phyloP scores from a whole-genome alignment of 2,329 filamentous ascomycete genomes.

The Diaporthe sp. region DNA sequence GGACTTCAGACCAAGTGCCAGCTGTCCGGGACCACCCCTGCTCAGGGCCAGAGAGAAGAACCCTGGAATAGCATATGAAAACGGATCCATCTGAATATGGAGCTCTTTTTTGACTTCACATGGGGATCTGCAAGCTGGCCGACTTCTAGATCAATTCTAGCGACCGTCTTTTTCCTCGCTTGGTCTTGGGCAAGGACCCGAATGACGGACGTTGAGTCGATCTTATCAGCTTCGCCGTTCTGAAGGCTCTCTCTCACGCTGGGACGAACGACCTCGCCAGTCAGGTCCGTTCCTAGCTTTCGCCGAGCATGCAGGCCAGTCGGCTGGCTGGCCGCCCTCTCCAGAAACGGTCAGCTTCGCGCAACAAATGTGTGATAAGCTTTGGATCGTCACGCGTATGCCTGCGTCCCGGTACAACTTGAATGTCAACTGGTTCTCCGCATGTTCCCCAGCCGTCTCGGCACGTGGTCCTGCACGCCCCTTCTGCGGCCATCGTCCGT shows the following conservation, averaged over 20 bases:
- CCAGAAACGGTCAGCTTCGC: not conserved
- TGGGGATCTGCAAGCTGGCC: constrained; percentile 31
- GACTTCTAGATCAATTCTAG: constrained; percentile 33
- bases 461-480: not conserved
- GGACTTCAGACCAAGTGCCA: not conserved
- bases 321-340: not conserved
- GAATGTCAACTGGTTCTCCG: not conserved
- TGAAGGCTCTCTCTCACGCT: not conserved
- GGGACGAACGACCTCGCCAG: not conserved
- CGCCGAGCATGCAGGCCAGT: not conserved
- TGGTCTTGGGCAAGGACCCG: not conserved
- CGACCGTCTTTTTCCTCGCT: constrained; percentile 1
- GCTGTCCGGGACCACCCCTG: constrained; percentile 10
- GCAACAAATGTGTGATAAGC: not conserved
- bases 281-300: not conserved
- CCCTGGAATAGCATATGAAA: constrained; percentile 28
- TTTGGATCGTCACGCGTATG: not conserved
- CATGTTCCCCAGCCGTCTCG: not conserved
- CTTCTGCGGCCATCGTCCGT: not conserved
- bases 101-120: constrained; percentile 27
- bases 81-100: constrained; percentile 15
- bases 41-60: not conserved
- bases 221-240: not conserved
- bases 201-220: not conserved
- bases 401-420: not conserved